Conservation (phyloP, 768 basidiomycete species). For the Mycena galericulata region DNA sequence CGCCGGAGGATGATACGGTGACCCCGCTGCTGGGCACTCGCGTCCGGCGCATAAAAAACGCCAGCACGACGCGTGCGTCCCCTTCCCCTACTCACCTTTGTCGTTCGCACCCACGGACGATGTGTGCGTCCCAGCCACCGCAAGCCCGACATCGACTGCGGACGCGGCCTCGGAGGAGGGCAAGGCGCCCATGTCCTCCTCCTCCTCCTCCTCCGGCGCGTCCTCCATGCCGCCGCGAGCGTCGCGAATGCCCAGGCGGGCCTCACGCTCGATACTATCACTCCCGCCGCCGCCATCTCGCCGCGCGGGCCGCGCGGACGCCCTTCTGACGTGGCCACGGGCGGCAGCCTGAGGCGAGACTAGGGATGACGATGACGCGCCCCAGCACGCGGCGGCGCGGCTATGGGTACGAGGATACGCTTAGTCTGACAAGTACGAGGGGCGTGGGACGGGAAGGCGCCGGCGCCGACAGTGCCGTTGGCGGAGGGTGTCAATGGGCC, state of each 20-base stretch:
- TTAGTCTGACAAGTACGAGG: too few species aligned
- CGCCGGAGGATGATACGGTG: too few species aligned
- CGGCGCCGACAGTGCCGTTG: constrained; percentile 21
- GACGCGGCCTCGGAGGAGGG: constrained; percentile 83
- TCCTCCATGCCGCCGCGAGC: constrained; percentile 54
- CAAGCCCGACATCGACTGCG: constrained; percentile 97
- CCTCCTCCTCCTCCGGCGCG: constrained; percentile 55
- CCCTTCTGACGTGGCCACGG: constrained; percentile 80
- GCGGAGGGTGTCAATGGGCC: not conserved
- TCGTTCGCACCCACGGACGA: not conserved
- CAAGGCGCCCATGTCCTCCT: constrained; percentile 68
- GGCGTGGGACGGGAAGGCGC: constrained; percentile 72
- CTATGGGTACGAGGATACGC: constrained; percentile 92
- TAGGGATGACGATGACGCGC: constrained; percentile 96
- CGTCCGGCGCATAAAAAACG: constrained; percentile 94
- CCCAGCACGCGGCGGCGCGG: constrained; percentile 93
- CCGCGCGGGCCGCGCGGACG: constrained; percentile 28
- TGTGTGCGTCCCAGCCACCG: constrained; percentile 76
- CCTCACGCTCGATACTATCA: constrained; percentile 7
- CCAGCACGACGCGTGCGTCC: constrained; percentile 93
- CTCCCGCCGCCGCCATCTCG: too few species aligned
- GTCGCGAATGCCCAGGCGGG: constrained; percentile 31
- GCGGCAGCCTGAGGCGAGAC: constrained; percentile 81
- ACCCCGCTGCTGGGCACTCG: constrained; percentile 86
- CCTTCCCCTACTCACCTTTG: constrained; percentile 6